Evolutionary conservation across 2,329 filamentous ascomycete genomes (phyloP).

Genomic region (Neocatenulostroma microsporum): DNA sequence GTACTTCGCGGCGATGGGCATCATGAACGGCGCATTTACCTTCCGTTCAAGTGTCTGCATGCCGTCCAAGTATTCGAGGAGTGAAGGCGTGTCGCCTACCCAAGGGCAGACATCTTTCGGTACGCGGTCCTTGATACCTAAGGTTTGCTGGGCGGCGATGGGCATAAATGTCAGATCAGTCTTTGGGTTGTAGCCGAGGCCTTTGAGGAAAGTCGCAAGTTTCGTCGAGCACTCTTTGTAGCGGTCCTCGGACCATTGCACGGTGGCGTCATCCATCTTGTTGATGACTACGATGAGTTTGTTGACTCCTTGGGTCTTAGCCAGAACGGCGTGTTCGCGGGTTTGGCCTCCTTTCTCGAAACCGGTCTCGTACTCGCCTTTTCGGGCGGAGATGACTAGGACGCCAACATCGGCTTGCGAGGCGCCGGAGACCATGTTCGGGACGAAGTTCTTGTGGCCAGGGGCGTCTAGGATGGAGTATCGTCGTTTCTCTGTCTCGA

Average conservation of each 20-base stretch:
- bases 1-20: constrained; percentile 95
- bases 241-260: constrained; percentile 88
- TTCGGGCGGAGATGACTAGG: constrained; percentile 89
- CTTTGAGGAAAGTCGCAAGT: constrained; percentile 79
- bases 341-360: constrained; percentile 97
- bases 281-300: constrained; percentile 93
- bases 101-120: constrained; percentile 68
- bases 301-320: constrained; percentile 97
- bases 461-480: constrained; percentile 97
- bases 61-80: constrained; percentile 89
- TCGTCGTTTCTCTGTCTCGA: constrained; percentile 91
- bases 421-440: constrained; percentile 79
- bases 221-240: constrained; percentile 92
- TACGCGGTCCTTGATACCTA: constrained; percentile 83
- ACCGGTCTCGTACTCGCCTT: constrained; percentile 97
- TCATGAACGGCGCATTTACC: constrained; percentile 97
- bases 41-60: constrained; percentile 94
- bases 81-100: constrained; percentile 81
- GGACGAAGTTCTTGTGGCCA: constrained; percentile 96
- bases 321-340: constrained; percentile 92
- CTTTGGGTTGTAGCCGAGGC: constrained; percentile 88
- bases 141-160: constrained; percentile 77
- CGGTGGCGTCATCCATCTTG: constrained; percentile 98
- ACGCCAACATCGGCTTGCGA: constrained; percentile 88
- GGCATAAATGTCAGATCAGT: constrained; percentile 93